These are phyloP conservation scores for Incumbomyces delicatus DNA, from an alignment of 2,329 filamentous ascomycete species.

Conservation along the genomic window DNA sequence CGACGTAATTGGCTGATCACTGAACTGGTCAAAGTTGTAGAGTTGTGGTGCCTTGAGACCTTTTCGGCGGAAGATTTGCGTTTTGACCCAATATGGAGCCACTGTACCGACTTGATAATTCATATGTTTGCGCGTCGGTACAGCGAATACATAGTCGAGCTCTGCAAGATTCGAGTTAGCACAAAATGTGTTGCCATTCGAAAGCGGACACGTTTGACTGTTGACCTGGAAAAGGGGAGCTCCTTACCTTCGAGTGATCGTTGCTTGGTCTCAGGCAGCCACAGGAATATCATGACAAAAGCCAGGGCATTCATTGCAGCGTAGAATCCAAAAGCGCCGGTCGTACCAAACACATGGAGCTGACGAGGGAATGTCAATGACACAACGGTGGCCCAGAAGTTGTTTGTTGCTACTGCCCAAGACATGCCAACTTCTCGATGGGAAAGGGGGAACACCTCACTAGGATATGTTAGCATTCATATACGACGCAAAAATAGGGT, in stretches of 20 bases:
- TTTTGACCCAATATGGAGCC: conserved; percentile 52
- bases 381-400: conserved; percentile 42
- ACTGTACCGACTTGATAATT: conserved; percentile 48
- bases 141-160: conserved; percentile 50
- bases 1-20: too few relatives aligned
- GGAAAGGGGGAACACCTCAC: background rate
- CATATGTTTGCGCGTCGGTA: conserved; percentile 49
- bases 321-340: conserved; percentile 49
- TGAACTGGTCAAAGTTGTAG: conserved; percentile 38
- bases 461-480: conserved; percentile 44
- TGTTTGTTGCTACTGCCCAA: conserved; percentile 35
- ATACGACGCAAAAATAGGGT: too few relatives aligned
- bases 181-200: background rate
- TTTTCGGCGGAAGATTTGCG: conserved; percentile 46
- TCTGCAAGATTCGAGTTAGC: conserved; percentile 36
- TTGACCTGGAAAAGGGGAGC: background rate
- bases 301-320: conserved; percentile 50
- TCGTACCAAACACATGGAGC: conserved; percentile 38
- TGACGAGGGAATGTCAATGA: conserved; percentile 42
- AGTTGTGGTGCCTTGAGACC: conserved; percentile 39
- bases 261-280: conserved; percentile 48
- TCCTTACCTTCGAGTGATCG: conserved; percentile 31
- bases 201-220: background rate
- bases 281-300: conserved; percentile 54
- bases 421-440: conserved; percentile 38